A percentile compares a stretch with the other conserved stretches of the same genome.
Conservation (phyloP, 139 green algal genomes). For the Trebouxia sp. region DNA sequence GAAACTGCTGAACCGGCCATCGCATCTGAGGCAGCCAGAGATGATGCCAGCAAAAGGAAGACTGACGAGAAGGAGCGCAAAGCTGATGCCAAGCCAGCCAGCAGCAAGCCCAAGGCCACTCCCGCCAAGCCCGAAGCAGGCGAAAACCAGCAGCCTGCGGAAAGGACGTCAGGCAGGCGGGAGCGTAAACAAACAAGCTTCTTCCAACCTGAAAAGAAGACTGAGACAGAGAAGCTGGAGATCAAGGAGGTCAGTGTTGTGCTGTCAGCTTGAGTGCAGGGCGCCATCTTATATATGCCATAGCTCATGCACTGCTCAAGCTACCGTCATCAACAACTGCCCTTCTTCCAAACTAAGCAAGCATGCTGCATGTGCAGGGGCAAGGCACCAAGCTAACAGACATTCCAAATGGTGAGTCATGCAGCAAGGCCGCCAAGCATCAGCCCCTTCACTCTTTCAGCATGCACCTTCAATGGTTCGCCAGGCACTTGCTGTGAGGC, state of each 20-base stretch:
- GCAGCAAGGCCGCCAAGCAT: too few species aligned
- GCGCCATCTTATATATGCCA: too few species aligned
- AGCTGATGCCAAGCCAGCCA: neutral
- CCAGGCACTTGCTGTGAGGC: too few species aligned
- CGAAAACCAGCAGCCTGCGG: neutral
- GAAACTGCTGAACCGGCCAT: neutral
- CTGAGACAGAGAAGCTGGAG: conserved; percentile 26
- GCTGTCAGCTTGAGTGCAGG: too few species aligned
- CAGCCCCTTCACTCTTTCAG: too few species aligned
- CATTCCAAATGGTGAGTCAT: conserved; percentile 70
- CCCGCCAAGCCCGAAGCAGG: neutral
- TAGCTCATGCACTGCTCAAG: too few species aligned
- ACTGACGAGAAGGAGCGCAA: neutral
- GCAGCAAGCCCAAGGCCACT: neutral
- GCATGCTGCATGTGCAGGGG: conserved; percentile 47
- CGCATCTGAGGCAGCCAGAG: neutral
- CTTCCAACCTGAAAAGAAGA: conserved; percentile 30
- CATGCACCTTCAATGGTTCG: too few species aligned
- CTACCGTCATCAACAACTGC: too few species aligned
- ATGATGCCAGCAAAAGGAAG: neutral
- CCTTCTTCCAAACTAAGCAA: neutral
- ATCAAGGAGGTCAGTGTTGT: conserved; percentile 31
- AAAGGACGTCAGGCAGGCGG: neutral
- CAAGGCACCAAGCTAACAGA: conserved; percentile 65
- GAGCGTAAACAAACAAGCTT: conserved; percentile 37